A percentile compares a stretch with the other conserved stretches of the same genome.
Evolutionary conservation across 306 rosid genomes (phyloP).

Genomic region (Acacia crassicarpa): DNA sequence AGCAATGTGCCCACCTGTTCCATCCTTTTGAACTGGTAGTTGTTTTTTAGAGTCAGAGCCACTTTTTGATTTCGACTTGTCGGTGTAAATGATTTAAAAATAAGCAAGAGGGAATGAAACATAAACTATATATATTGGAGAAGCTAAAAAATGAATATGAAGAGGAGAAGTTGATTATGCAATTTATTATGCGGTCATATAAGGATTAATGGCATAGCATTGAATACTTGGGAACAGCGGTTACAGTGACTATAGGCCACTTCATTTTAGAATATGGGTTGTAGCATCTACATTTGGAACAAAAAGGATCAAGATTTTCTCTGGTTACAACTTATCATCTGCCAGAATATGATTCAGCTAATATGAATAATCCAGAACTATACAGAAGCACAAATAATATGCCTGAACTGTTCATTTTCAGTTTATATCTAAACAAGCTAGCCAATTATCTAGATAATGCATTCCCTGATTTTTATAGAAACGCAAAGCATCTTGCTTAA

Average conservation of each 20-base stretch:
- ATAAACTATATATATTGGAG: not conserved
- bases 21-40: constrained; percentile 71
- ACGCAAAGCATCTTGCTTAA: constrained; percentile 5
- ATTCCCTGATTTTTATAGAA: constrained; percentile 16
- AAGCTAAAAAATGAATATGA: constrained; percentile 10
- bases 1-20: constrained; percentile 83
- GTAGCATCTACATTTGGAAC: constrained; percentile 8
- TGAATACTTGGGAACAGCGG: constrained; percentile 10
- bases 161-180: constrained; percentile 12
- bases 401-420: constrained; percentile 8
- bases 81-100: constrained; percentile 37
- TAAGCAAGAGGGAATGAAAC: constrained; percentile 2
- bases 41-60: constrained; percentile 82
- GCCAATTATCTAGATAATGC: constrained; percentile 22
- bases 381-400: not conserved
- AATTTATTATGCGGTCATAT: constrained; percentile 12
- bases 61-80: constrained; percentile 69
- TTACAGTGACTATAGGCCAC: not conserved
- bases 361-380: constrained; percentile 13
- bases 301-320: constrained; percentile 22
- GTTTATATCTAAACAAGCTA: constrained; percentile 29
- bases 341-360: constrained; percentile 16
- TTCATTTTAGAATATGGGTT: constrained; percentile 10
- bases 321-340: constrained; percentile 6
- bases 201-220: not conserved